Evolutionary conservation across 1,284 basidiomycete genomes (phyloP).

Genomic region (Calocybe gambosa): DNA sequence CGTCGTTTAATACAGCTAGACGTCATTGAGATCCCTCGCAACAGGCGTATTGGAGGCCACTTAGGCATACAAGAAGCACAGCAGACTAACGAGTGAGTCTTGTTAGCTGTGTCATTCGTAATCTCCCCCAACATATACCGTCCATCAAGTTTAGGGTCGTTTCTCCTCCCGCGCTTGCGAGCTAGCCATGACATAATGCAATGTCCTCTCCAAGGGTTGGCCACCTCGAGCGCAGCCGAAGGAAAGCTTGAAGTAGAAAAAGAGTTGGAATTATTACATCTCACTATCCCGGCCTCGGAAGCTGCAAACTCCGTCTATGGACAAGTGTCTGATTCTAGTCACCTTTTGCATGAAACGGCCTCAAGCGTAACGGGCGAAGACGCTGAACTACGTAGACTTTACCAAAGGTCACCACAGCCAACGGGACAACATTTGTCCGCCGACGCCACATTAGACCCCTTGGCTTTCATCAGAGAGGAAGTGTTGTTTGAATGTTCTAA

Average conservation of each 20-base stretch:
- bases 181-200: no score
- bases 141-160: slow-evolving; percentile 7
- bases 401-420: slow-evolving; percentile 4
- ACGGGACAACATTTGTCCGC: slow-evolving; percentile 5
- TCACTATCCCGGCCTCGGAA: neutral
- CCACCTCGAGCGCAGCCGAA: no score
- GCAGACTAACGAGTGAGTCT: slow-evolving; percentile 10
- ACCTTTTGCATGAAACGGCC: neutral
- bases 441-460: slow-evolving; percentile 18
- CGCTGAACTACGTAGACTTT: slow-evolving; percentile 10
- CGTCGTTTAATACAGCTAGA: slow-evolving; percentile 21
- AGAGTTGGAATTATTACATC: neutral
- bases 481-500: slow-evolving; percentile 42
- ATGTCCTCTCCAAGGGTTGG: no score
- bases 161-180: slow-evolving; percentile 2
- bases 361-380: slow-evolving; percentile 1
- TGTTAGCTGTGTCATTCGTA: neutral
- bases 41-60: slow-evolving; percentile 25
- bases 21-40: slow-evolving; percentile 27
- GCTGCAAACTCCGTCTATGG: slow-evolving; percentile 9
- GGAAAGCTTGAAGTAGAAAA: neutral
- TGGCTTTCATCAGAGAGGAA: slow-evolving; percentile 44
- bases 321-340: slow-evolving; percentile 8
- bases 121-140: neutral
- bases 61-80: slow-evolving; percentile 12